Base-by-base conservation (phyloP, 2,329 filamentous ascomycete species). In the Fonsecaea multimorphosa region DNA sequence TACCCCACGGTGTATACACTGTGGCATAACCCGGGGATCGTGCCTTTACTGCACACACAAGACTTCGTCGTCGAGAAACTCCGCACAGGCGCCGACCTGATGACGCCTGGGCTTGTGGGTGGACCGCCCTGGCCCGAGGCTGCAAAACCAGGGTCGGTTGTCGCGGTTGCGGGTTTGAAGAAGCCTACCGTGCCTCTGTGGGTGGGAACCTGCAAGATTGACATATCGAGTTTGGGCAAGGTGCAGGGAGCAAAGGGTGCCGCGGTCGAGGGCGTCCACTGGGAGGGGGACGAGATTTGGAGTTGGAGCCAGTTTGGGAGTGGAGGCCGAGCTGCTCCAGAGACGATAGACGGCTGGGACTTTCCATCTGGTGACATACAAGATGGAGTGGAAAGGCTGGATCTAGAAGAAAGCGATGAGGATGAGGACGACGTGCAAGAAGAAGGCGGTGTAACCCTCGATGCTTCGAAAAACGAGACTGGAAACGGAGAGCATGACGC, bases 261-360 rank as follows among this genome's bases (percentile, higher is more conserved):
- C 76, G 88, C 88, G 1, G 87, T 90, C 9, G 82, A 85, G 68
- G 87, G 85, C 3, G 77, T 90, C 56, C 88, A 90, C 72, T 90
- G 88, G 88, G 82, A 83, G 66, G 87, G 88, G 1, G 88, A 91
- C 76, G 88, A 91, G 76, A 73, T 89, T n/a, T 90, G 87, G 87
- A 80, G 80, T 3, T 89, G 86, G 85, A 87, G 83, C 71, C 79
- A 82, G 34, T 79, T 78, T 31, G 85, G 82, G 4, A 83, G 80
- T 65, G 80, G 83, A 19, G 87, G 86, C 9, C 77, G 78, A 44
- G 76, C 81, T 16, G 78, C 84, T 12, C 87, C 87, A 0, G 82
- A 83, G 31, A 76, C 81, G 12, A 73, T 89, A 16, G 78, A 83
- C 19, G 86, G 83, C 0, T 89, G 82, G 79, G 77, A 79, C 38